Base-by-base conservation (phyloP, 352 stramenopile genomes). In the Pythium grandisporangium region DNA sequence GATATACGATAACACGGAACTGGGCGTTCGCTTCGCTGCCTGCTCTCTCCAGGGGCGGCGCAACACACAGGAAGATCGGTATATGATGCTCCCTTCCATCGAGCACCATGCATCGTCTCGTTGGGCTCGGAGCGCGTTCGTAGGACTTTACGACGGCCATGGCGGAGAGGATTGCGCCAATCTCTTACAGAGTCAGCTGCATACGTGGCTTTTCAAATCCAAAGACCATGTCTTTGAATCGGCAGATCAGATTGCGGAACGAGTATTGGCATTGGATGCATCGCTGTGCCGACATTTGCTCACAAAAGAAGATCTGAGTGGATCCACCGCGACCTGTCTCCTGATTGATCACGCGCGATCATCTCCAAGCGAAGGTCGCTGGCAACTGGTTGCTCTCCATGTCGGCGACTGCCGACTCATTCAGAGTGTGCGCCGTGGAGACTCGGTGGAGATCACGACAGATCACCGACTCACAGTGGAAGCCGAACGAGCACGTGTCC, bases 141-240 rank as follows among this genome's bases (percentile, higher is more conserved):
- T 87, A 13, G 84, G 70, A 0, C 33, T 95, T 17, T 95, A 89
- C 57, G 83, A 95, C 40, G 83, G 83, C 19, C 84, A 95, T 19
- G 72, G 72, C 1, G 84, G 83, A 6, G 69, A 86, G 13, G 73
- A 79, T 24, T 84, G 70, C 35, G 66, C 76, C 12, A 71, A 61
- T 23, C 84, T 86, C 36, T 63, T 95, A 5, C 70, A 80, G 32
- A 67, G 88, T 4, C 67, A 84, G 37, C 60, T 95, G 23, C 81
- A 93, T 42, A 50, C 45, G 29, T 80, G 65, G 61, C 60, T 93
- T 17, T 75, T 85, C 21, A 54, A 51, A 3, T 55, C 59, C 4
- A 49, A 42, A 0, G 60, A 77, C 45, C 43, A 45, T 13, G 34
- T 53, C 30, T 54, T 55, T n/a, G 44, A 47, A 23, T 47, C 43